Evolutionary conservation across 176 grass and related monocot species (phyloP).

Genomic region (Poa pratensis): DNA sequence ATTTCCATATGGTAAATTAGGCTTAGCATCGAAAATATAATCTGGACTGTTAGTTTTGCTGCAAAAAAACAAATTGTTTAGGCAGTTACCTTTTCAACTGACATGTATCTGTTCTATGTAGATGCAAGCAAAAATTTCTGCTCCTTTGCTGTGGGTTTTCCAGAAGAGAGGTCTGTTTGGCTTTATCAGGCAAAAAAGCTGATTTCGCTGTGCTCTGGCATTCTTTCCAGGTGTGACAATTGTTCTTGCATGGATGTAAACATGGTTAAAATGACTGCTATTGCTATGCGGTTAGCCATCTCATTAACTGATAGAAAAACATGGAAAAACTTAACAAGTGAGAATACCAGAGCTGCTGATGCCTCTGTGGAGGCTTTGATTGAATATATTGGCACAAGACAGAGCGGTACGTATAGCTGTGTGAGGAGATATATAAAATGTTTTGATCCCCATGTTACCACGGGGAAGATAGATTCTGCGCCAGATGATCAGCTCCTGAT

Average conservation of each 20-base stretch:
- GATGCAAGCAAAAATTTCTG: constrained; percentile 83
- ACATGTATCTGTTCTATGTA: constrained; percentile 56
- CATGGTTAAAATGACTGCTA: constrained; percentile 56
- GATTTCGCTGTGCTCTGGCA: constrained; percentile 80
- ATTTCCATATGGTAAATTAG: constrained; percentile 22
- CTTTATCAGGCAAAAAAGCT: constrained; percentile 81
- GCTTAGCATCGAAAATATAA: neutral
- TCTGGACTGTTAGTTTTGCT: constrained; percentile 14
- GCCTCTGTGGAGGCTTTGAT: constrained; percentile 67
- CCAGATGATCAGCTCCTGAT: constrained; percentile 73
- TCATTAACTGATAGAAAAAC: constrained; percentile 87
- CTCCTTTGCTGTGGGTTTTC: constrained; percentile 62
- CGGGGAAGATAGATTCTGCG: constrained; percentile 51
- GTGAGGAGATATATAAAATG: constrained; percentile 72
- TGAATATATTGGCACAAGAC: constrained; percentile 60
- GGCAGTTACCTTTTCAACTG: constrained; percentile 21
- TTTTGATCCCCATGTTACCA: constrained; percentile 48
- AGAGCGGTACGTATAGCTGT: constrained; percentile 68
- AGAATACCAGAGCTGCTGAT: constrained; percentile 55
- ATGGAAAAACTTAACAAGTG: constrained; percentile 71
- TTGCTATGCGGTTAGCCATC: constrained; percentile 80
- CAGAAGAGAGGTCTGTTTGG: constrained; percentile 86
- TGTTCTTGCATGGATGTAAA: constrained; percentile 53
- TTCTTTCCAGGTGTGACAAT: constrained; percentile 75
- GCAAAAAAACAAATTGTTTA: constrained; percentile 1